Evolutionary conservation across 2,329 filamentous ascomycete genomes (phyloP).

Genomic region (Fusarium compactum): DNA sequence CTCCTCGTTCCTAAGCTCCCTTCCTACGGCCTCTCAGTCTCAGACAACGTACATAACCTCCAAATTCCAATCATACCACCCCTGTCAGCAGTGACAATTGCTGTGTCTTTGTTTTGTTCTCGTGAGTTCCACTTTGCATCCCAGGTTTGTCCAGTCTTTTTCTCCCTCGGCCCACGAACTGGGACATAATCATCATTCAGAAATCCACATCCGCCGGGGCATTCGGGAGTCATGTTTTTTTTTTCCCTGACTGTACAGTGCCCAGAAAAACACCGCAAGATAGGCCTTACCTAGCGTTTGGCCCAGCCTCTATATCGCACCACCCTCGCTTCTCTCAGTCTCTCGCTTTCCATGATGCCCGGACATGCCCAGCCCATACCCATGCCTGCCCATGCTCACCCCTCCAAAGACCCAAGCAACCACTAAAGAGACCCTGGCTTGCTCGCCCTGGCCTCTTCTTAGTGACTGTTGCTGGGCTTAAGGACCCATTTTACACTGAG

Average conservation of each 20-base stretch:
- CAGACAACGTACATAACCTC: slow-evolving; percentile 3
- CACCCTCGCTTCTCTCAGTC: not conserved
- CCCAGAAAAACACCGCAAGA: slow-evolving; percentile 22
- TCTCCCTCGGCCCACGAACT: slow-evolving; percentile 26
- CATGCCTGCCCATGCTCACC: slow-evolving; percentile 10
- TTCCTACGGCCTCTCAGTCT: slow-evolving; percentile 20
- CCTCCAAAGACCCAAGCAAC: slow-evolving; percentile 20
- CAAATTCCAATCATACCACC: slow-evolving; percentile 30
- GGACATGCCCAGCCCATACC: slow-evolving; percentile 2
- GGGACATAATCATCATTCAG: slow-evolving; percentile 33
- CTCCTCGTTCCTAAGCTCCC: slow-evolving; percentile 7
- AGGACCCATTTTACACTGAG: slow-evolving; percentile 27
- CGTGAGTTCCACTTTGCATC: slow-evolving; percentile 33
- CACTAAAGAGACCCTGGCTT: slow-evolving; percentile 32
- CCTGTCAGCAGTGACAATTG: slow-evolving; percentile 29
- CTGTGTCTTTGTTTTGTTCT: slow-evolving; percentile 35
- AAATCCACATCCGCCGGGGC: slow-evolving; percentile 33
- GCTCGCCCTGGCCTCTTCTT: slow-evolving; percentile 24
- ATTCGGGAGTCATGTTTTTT: slow-evolving; percentile 16
- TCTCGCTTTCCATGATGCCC: not conserved
- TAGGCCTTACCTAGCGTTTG: slow-evolving; percentile 5
- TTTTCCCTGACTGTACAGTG: slow-evolving; percentile 24
- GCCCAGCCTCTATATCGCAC: slow-evolving; percentile 8
- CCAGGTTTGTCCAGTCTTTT: slow-evolving; percentile 11
- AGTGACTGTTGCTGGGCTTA: slow-evolving; percentile 23